phyloP scores from a whole-genome alignment of 345 rosid genomes.

The Euphorbia peplus region DNA sequence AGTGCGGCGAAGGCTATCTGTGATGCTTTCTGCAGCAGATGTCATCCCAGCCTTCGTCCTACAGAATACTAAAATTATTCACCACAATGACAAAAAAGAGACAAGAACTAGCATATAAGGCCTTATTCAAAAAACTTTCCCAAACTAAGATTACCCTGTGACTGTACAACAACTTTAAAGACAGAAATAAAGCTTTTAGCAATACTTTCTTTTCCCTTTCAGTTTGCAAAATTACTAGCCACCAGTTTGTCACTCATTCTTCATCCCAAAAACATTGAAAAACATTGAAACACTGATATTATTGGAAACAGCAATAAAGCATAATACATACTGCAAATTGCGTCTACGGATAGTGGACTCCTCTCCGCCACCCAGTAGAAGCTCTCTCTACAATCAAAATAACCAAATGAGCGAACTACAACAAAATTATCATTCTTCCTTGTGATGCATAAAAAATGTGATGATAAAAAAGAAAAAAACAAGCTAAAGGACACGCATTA shows the following conservation, averaged over 20 bases:
- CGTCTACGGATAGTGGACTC: slow-evolving; percentile 85
- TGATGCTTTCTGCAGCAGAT: slow-evolving; percentile 94
- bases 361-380: slow-evolving; percentile 91
- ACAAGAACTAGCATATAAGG: background rate
- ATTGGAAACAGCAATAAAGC: background rate
- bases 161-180: background rate
- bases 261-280: background rate
- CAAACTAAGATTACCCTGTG: background rate
- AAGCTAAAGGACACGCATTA: background rate
- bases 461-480: background rate
- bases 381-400: slow-evolving; percentile 63
- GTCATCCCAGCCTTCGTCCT: slow-evolving; percentile 97
- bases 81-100: background rate
- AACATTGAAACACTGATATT: background rate
- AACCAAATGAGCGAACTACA: background rate
- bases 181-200: background rate
- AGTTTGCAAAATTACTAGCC: background rate
- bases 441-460: background rate
- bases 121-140: background rate
- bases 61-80: slow-evolving; percentile 2
- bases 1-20: slow-evolving; percentile 91
- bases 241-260: background rate
- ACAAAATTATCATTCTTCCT: background rate
- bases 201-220: background rate
- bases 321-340: slow-evolving; percentile 71